Percentiles rank a stretch among this genome's conserved stretches.
These are phyloP conservation scores for Batrachochytrium dendrobatidis DNA, from an alignment of 371 early-diverging fungal species.

Conservation along the genomic window DNA sequence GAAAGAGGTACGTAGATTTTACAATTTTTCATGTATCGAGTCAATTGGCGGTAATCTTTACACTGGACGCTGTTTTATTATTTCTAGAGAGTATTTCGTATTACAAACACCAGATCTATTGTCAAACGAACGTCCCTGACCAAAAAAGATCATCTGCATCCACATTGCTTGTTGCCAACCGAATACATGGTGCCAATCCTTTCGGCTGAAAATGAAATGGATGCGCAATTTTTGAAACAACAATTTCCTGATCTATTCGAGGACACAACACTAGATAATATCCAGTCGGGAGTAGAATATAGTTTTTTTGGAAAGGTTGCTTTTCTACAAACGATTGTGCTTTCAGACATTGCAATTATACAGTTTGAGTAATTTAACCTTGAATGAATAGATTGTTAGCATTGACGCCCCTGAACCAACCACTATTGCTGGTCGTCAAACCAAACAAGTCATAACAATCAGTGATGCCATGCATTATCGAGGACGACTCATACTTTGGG, in stretches of 20 bases:
- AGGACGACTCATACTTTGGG: not conserved
- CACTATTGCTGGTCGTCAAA: not conserved
- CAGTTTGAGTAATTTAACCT: not conserved
- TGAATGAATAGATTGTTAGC: not conserved
- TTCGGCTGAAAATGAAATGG: not conserved
- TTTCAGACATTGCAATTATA: too few species aligned
- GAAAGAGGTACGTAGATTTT: not conserved
- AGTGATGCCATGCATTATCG: not conserved
- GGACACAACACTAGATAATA: not conserved
- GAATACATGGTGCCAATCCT: not conserved
- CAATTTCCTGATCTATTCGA: not conserved
- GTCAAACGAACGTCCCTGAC: not conserved
- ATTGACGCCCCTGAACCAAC: not conserved
- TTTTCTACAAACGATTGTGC: not conserved
- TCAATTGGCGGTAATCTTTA: not conserved
- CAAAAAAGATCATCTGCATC: not conserved
- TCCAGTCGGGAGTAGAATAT: not conserved
- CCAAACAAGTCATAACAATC: not conserved
- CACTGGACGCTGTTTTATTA: not conserved
- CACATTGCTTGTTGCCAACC: constrained; percentile 1
- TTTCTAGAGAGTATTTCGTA: not conserved
- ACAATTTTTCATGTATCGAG: not conserved
- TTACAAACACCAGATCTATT: not conserved
- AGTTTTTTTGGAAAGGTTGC: not conserved
- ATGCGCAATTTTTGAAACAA: not conserved